Conservation (phyloP, 2,329 filamentous ascomycete genomes). For the Sarocladiaceae sp. region DNA sequence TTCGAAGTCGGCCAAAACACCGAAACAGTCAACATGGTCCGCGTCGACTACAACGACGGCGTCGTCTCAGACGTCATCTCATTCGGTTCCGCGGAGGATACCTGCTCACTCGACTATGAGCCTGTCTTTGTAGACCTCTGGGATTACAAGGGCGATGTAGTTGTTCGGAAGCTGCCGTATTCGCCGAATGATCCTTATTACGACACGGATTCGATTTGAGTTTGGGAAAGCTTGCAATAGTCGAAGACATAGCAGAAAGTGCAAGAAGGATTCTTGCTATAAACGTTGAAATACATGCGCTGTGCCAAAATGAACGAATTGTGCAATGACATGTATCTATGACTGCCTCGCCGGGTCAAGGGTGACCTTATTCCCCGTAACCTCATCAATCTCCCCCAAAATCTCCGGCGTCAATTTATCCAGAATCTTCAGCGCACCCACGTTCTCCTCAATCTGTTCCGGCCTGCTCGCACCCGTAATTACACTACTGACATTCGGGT, state of each 20-base stretch:
- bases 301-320: too few species aligned
- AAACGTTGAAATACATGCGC: too few species aligned
- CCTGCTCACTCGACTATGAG: constrained; percentile 3
- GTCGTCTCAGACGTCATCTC: constrained; percentile 22
- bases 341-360: constrained; percentile 13
- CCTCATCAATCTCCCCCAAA: constrained; percentile 45
- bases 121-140: constrained; percentile 4
- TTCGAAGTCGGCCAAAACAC: constrained; percentile 22
- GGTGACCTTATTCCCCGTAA: constrained; percentile 21
- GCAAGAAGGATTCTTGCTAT: too few species aligned
- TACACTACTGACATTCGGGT: constrained; percentile 47
- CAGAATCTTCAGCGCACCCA: constrained; percentile 39
- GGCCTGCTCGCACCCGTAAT: constrained; percentile 49
- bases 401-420: constrained; percentile 46
- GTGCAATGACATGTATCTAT: too few species aligned
- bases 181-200: constrained; percentile 14
- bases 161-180: constrained; percentile 16
- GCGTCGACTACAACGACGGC: constrained; percentile 32
- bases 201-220: constrained; percentile 5
- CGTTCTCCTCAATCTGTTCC: constrained; percentile 48
- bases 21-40: constrained; percentile 26
- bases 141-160: constrained; percentile 16
- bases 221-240: too few species aligned
- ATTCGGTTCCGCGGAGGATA: neutral
- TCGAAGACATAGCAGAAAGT: too few species aligned